phyloP scores from a whole-genome alignment of 805 yeast species.

The Millerago galiae region DNA sequence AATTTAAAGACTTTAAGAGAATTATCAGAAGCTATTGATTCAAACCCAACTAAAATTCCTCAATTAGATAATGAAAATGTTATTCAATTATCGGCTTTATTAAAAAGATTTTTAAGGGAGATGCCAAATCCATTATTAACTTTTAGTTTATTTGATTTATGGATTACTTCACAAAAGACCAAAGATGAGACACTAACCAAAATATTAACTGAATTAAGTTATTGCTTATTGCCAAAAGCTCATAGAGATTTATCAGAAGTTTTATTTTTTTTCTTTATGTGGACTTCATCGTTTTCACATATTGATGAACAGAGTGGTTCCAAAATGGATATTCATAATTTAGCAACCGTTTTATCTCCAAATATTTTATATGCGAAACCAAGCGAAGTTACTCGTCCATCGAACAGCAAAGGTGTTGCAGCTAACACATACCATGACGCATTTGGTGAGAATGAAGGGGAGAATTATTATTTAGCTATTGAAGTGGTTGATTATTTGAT shows the following conservation, averaged over 20 bases:
- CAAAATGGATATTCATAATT: constrained; percentile 92
- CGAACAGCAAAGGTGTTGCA: constrained; percentile 16
- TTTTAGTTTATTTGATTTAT: constrained; percentile 63
- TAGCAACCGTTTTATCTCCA: constrained; percentile 94
- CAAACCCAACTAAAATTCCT: constrained; percentile 64
- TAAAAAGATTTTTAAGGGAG: constrained; percentile 88
- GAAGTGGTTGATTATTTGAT: constrained; percentile 84
- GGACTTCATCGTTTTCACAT: constrained; percentile 95
- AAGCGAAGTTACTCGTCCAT: constrained; percentile 24
- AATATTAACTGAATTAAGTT: constrained; percentile 53
- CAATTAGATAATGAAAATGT: constrained; percentile 72
- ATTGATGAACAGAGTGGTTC: constrained; percentile 87
- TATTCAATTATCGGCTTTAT: constrained; percentile 85
- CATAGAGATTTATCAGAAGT: constrained; percentile 87
- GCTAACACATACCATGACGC: constrained; percentile 30
- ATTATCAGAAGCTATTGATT: constrained; percentile 67
- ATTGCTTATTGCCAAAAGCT: constrained; percentile 72
- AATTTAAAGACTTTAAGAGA: constrained; percentile 78
- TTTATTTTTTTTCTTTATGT: constrained; percentile 73
- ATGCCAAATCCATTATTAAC: constrained; percentile 89
- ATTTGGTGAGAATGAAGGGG: constrained; percentile 44
- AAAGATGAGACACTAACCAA: constrained; percentile 40
- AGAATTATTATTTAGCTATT: constrained; percentile 79
- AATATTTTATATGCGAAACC: constrained; percentile 67
- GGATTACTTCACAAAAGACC: constrained; percentile 63